Conservation (phyloP, 2,329 filamentous ascomycete genomes). For the Sporothrix curviconia region DNA sequence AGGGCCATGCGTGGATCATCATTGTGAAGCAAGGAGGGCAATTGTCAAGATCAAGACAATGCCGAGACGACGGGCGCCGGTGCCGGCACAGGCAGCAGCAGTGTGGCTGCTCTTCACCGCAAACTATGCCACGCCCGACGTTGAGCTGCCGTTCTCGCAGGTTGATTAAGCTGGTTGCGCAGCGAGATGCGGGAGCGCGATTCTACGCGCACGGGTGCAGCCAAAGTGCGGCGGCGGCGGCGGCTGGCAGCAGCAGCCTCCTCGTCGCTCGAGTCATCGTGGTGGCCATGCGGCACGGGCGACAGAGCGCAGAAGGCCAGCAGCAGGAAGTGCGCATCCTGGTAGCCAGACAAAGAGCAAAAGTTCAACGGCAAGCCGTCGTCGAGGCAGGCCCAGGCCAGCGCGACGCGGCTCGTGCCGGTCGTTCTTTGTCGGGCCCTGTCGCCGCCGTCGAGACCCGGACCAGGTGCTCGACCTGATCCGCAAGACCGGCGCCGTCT, state of each 20-base stretch:
- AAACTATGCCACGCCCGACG: conserved; percentile 64
- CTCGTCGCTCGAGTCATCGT: conserved; percentile 23
- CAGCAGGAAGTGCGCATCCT: conserved; percentile 78
- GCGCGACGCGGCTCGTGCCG: conserved; percentile 57
- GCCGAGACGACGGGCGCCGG: conserved; percentile 28
- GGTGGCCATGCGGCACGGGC: too few species aligned
- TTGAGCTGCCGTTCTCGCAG: conserved; percentile 66
- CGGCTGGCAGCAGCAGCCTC: conserved; percentile 19
- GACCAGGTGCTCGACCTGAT: conserved; percentile 77
- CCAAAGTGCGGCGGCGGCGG: conserved; percentile 16
- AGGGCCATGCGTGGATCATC: conserved; percentile 78
- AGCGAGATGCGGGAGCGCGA: conserved; percentile 65
- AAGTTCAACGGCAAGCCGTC: conserved; percentile 80
- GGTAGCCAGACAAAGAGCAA: conserved; percentile 77
- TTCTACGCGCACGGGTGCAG: conserved; percentile 19
- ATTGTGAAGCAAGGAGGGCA: conserved; percentile 70
- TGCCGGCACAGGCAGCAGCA: background rate
- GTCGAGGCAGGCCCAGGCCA: conserved; percentile 68
- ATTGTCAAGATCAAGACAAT: conserved; percentile 75
- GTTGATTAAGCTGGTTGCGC: conserved; percentile 74
- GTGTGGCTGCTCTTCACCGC: conserved; percentile 29
- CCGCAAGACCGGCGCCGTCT: conserved; percentile 62
- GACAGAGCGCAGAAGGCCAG: conserved; percentile 8
- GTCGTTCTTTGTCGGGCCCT: conserved; percentile 66
- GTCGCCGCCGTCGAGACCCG: conserved; percentile 81